Evolutionary conservation across 306 rosid species (phyloP).

Genomic region (Cicer bijugum): DNA sequence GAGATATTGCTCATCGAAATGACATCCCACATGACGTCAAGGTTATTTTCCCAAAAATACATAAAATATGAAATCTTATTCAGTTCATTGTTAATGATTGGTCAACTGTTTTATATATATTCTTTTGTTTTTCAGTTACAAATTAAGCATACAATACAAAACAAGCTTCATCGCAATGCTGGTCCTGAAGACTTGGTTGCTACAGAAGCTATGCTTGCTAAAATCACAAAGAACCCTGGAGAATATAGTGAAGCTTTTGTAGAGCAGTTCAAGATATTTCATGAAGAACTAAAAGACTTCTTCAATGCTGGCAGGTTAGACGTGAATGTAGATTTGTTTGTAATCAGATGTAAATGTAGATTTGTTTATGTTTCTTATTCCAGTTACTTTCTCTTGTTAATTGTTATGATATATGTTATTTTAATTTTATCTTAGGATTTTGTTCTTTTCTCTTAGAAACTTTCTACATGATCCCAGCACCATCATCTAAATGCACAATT

Average conservation of each 20-base stretch:
- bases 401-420: slow-evolving; percentile 27
- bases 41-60: slow-evolving; percentile 55
- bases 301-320: slow-evolving; percentile 98
- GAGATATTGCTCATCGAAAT: slow-evolving; percentile 97
- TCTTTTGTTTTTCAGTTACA: slow-evolving; percentile 62
- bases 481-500: slow-evolving; percentile 25
- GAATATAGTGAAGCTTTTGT: slow-evolving; percentile 80
- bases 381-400: not conserved
- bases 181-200: slow-evolving; percentile 99
- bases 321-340: slow-evolving; percentile 27
- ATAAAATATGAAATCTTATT: slow-evolving; percentile 32
- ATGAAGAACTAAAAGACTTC: slow-evolving; percentile 93
- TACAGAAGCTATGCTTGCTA: slow-evolving; percentile 94
- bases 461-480: slow-evolving; percentile 29
- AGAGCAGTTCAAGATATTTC: slow-evolving; percentile 91
- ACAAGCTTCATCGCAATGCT: slow-evolving; percentile 98
- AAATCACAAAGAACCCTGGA: slow-evolving; percentile 78
- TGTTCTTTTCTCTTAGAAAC: slow-evolving; percentile 21
- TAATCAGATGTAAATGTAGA: slow-evolving; percentile 32
- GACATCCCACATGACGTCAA: slow-evolving; percentile 96
- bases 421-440: slow-evolving; percentile 11
- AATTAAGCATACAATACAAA: slow-evolving; percentile 96
- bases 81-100: slow-evolving; percentile 38
- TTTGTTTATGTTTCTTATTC: slow-evolving; percentile 4
- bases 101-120: slow-evolving; percentile 31